phyloP scores from a whole-genome alignment of 2,329 filamentous ascomycete species.

The Sporothrix humicola region DNA sequence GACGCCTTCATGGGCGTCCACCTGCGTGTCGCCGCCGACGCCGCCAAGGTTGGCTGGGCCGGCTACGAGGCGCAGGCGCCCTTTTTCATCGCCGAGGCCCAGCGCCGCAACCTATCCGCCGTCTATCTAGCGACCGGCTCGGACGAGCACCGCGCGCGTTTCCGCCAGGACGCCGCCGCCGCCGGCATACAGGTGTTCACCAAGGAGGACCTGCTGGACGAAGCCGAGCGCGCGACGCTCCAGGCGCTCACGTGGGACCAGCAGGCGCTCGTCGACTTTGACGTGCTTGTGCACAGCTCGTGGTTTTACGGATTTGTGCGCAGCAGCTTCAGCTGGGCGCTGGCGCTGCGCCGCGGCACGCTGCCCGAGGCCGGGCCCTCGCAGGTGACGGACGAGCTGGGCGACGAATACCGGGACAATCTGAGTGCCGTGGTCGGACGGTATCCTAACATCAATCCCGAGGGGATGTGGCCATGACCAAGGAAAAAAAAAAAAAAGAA shows the following conservation, averaged over 20 bases:
- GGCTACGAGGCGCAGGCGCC: conserved; percentile 47
- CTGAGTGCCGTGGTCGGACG: no score
- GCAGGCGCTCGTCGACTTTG: conserved; percentile 36
- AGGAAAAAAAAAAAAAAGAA: no score
- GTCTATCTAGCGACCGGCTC: not conserved
- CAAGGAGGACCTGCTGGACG: conserved; percentile 45
- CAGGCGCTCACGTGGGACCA: conserved; percentile 44
- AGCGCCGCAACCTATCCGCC: conserved; percentile 36
- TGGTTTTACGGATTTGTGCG: conserved; percentile 33
- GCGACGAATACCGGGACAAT: no score
- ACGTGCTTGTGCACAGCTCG: conserved; percentile 34
- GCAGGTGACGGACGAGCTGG: no score
- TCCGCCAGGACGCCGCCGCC: not conserved
- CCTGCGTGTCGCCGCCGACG: conserved; percentile 46
- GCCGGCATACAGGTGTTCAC: not conserved
- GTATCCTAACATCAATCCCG: no score
- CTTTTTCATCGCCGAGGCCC: conserved; percentile 46
- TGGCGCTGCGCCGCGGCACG: conserved; percentile 32
- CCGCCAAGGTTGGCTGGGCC: conserved; percentile 44
- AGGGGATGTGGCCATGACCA: no score
- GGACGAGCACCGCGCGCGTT: not conserved
- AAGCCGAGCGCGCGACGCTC: conserved; percentile 42
- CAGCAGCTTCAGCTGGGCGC: conserved; percentile 34
- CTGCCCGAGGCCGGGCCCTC: conserved; percentile 32
- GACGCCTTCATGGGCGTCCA: conserved; percentile 48